Evolutionary conservation across 805 yeast genomes (phyloP).

Genomic region (Pichia phayaonensis): DNA sequence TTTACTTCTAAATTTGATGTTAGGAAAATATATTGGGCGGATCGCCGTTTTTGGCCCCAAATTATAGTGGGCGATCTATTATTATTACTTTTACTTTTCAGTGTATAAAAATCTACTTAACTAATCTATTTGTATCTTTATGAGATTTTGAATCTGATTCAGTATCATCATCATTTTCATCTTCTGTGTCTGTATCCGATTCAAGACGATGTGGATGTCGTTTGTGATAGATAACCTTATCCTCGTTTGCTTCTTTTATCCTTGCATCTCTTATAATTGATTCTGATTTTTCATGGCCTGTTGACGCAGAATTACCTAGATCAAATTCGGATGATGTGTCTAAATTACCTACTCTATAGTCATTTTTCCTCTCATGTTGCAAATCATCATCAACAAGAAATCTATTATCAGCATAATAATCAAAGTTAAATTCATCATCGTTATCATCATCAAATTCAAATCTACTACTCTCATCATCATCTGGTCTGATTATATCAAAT

Average conservation of each 20-base stretch:
- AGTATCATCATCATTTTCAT: neutral
- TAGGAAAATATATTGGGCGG: too few species aligned
- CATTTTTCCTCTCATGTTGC: neutral
- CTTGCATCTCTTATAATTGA: conserved; percentile 1
- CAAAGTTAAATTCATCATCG: conserved; percentile 7
- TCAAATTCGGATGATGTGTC: conserved; percentile 1
- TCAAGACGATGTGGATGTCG: neutral
- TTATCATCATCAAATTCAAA: conserved; percentile 18
- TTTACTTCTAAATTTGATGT: too few species aligned
- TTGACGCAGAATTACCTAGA: conserved; percentile 1
- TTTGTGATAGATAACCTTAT: neutral
- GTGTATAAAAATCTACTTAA: neutral
- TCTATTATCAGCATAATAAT: conserved; percentile 7
- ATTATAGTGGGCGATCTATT: too few species aligned
- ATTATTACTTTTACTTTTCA: neutral
- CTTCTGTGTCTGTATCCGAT: neutral
- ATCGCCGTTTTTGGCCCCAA: too few species aligned
- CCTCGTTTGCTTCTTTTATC: neutral
- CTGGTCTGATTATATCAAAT: conserved; percentile 70
- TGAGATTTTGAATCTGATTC: neutral
- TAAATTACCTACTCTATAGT: neutral
- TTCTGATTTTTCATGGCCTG: conserved; percentile 1
- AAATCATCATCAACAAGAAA: neutral
- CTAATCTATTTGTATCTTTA: neutral
- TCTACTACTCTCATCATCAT: conserved; percentile 34